Base-by-base conservation (phyloP, 2,329 filamentous ascomycete species). In the Teratosphaeria destructans region DNA sequence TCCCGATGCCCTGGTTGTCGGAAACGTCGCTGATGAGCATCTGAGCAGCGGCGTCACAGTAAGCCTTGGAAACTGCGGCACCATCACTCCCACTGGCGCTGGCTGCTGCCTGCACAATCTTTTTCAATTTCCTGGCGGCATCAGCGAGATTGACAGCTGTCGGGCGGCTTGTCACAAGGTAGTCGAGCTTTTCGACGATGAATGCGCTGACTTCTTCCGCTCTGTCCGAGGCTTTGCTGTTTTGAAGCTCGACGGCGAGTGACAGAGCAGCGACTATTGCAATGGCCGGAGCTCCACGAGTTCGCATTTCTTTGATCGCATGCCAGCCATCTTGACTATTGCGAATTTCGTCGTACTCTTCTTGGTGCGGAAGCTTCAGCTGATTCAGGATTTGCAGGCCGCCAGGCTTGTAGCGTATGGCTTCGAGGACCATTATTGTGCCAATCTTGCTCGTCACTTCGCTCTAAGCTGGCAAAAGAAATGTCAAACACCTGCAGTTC, bases 131-230 rank as follows among this genome's bases (percentile, higher is more conserved):
- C 57, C 83, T 78, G 63, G 93, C 91, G 54, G 93, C 93, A 76
- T 97, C 95, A 59, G 87, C 88, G 59, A 99, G 81, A 72, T 99
- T 96, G 55, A 99, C 94, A 5, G 94, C 94, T 0, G 94, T 99
- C 0, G 94, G 94, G 52, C 94, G 83, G 70, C 91, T 96, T 54
- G 86, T 88, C 66, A 94, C 87, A 54, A 99, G 81, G 72, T 95
- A 96, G 66, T 93, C 86, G 53, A 99, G 79, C 59, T 89, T 90
- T 54, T 85, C 79, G 60, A 86, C 79, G 64, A 96, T 89, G 71
- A 89, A 88, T 2, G 81, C 66, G 57, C 75, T 75, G 53, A 92
- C 83, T 56, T 88, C 82, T 55, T 88, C 84, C 0, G 83, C 80
- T 3, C 77, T 73, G 37, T 75, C 63, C 1, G 82, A 76, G 26